These are phyloP conservation scores for Diaporthe destruens DNA, from an alignment of 2,329 filamentous ascomycete species.

Conservation along the genomic window DNA sequence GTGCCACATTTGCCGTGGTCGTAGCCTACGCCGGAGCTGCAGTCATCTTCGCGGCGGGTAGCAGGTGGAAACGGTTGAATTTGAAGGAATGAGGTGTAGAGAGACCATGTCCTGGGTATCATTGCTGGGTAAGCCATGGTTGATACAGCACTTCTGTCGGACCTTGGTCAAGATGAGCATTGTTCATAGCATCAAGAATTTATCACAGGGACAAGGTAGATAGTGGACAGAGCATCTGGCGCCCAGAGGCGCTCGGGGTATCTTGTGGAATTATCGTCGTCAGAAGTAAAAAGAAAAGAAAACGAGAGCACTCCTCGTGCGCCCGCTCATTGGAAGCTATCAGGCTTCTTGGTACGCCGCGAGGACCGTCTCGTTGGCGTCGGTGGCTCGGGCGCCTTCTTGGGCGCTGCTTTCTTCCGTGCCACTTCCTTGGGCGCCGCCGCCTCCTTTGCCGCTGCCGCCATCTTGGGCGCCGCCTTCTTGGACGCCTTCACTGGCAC, in stretches of 20 bases:
- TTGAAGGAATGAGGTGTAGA: not conserved
- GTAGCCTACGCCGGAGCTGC: constrained; percentile 2
- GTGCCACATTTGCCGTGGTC: constrained; percentile 6
- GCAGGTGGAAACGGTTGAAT: constrained; percentile 7
- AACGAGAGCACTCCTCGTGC: not conserved
- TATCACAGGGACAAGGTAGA: not conserved
- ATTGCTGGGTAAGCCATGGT: not conserved
- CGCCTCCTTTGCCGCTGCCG: not conserved
- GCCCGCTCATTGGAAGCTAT: constrained; percentile 22
- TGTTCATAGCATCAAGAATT: not conserved
- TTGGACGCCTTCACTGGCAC: not conserved
- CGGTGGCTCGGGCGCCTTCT: not conserved
- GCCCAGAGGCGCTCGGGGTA: constrained; percentile 32
- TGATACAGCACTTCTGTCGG: not conserved
- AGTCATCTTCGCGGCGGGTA: not conserved
- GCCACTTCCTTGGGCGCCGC: not conserved
- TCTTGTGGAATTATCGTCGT: constrained; percentile 30
- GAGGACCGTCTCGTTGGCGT: constrained; percentile 29
- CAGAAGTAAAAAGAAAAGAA: not conserved
- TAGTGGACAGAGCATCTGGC: constrained; percentile 24
- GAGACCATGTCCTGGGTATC: not conserved
- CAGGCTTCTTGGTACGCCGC: constrained; percentile 25
- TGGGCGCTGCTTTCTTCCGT: not conserved
- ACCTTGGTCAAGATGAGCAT: not conserved
- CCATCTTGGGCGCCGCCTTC: not conserved